A percentile compares a stretch with the other conserved stretches of the same genome.
Conservation (phyloP, 2,329 filamentous ascomycete species). For the Phyllosticta citrichinensis region DNA sequence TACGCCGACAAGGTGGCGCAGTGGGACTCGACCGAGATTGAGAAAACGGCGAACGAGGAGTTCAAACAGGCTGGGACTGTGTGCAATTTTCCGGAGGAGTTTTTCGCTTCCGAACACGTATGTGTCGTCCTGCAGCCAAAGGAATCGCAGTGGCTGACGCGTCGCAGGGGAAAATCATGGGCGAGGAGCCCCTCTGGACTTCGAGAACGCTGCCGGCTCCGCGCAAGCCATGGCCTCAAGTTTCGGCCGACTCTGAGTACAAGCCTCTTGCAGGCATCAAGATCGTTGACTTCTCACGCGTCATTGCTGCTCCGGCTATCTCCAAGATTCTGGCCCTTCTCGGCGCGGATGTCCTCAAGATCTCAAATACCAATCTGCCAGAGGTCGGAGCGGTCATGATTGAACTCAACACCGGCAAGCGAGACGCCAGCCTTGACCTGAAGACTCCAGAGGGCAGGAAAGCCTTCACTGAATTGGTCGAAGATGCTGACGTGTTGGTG, state of each 20-base stretch:
- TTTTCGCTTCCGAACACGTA: conserved; percentile 30
- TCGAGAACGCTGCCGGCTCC: not conserved
- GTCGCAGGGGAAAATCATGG: conserved; percentile 1
- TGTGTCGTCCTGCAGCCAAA: not conserved
- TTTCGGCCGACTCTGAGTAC: not conserved
- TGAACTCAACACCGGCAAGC: conserved; percentile 44
- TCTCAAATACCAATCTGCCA: conserved; percentile 31
- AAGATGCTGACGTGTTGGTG: conserved; percentile 42
- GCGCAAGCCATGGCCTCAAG: not conserved
- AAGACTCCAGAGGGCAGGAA: conserved; percentile 28
- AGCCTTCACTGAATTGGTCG: conserved; percentile 32
- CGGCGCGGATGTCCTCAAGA: conserved; percentile 39
- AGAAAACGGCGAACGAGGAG: conserved; percentile 26
- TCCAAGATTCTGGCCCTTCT: conserved; percentile 34
- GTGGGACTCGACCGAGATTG: conserved; percentile 25
- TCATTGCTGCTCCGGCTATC: conserved; percentile 41
- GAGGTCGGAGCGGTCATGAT: conserved; percentile 34
- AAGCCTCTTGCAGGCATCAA: conserved; percentile 38
- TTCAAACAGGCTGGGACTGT: conserved; percentile 34
- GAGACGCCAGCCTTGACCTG: conserved; percentile 37
- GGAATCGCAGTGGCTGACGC: not conserved
- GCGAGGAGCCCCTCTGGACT: conserved; percentile 3
- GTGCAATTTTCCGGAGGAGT: conserved; percentile 29
- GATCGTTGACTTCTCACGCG: conserved; percentile 40
- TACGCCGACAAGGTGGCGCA: conserved; percentile 26